Base-by-base conservation (phyloP, 202 grass and related monocot species). In the Setaria viridis region DNA sequence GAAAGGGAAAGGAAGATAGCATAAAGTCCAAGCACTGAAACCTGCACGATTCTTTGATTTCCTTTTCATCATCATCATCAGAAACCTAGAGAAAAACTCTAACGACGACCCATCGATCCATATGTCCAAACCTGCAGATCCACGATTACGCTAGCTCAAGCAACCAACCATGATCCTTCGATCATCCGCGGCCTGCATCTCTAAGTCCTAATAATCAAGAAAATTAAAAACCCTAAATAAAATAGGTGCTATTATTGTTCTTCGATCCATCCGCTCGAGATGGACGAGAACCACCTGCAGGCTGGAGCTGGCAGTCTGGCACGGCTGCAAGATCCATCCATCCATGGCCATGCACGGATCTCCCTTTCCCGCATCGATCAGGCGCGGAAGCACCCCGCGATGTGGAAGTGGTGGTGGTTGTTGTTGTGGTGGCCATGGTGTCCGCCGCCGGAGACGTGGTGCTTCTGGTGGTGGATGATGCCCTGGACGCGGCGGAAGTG, bases 401-500 rank as follows among this genome's bases (percentile, higher is more conserved):
- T 92, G 54, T 89, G 93, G 67, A 93, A 95, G 87, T 83, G 71
- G 89, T 88, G 62, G 72, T 92, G 70, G 11, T 77, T 55, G 19
- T 37, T 39, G 81, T 60, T 42, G 71, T 88, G 67, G 15, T 50
- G 17, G 4, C 25, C 54, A 6, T 79, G 80, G 74, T 76, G 81
- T 13, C 65, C 37, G 46, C 4, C 77, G 65, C 56, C 39, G 69
- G 13, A 10, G 37, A 5, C 1, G 73, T 42, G 11, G 41, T 89
- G 43, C 53, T 76, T 39, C 82, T 76, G 80, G 75, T 89, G 88
- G 84, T 93, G 62, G 87, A 98, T 98, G 86, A 94, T 82, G 3
- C 80, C 85, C 78, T 93, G 93, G 17, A 95, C 83, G 85, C 89
- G 89, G 70, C 91, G 89, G 84, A 98, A 98, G 93, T 93, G 84